Conservation (phyloP, 2,329 filamentous ascomycete species). For the Ascochyta rabiei region DNA sequence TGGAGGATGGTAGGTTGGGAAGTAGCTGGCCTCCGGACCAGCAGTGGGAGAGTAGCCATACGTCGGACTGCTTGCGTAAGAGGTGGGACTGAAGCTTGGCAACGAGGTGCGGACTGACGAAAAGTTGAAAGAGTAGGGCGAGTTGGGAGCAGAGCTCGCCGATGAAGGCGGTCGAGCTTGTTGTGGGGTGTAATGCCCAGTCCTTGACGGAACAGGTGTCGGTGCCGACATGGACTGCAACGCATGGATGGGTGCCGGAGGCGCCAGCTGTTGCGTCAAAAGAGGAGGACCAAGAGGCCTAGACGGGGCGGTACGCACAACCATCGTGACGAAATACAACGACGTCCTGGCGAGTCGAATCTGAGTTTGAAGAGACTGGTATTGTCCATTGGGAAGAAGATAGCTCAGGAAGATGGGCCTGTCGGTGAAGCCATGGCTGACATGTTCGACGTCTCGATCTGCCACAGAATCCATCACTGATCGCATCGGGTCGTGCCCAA, state of each 20-base stretch:
- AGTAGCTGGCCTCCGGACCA: conserved; percentile 43
- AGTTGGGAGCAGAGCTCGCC: conserved; percentile 42
- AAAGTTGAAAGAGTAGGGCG: conserved; percentile 44
- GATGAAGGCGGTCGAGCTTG: conserved; percentile 38
- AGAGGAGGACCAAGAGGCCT: conserved; percentile 37
- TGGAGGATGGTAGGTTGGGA: conserved; percentile 37
- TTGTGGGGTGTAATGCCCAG: conserved; percentile 36
- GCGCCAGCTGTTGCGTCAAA: conserved; percentile 43
- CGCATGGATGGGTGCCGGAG: conserved; percentile 32
- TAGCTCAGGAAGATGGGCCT: conserved; percentile 51
- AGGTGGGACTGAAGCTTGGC: conserved; percentile 41
- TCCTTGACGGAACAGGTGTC: conserved; percentile 27
- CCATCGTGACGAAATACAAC: conserved; percentile 54
- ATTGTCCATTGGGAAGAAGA: conserved; percentile 39
- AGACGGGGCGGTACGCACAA: conserved; percentile 39
- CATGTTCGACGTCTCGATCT: conserved; percentile 52
- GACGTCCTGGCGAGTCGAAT: conserved; percentile 51
- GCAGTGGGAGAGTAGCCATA: conserved; percentile 45
- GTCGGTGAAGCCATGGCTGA: conserved; percentile 53
- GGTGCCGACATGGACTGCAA: conserved; percentile 41
- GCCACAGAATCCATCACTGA: conserved; percentile 48
- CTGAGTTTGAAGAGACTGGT: conserved; percentile 44
- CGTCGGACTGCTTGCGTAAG: conserved; percentile 42
- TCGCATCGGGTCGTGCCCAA: conserved; percentile 52
- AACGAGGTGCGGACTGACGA: conserved; percentile 44